Evolutionary conservation across 2,329 filamentous ascomycete genomes (phyloP).

Genomic region (Dactylellina drechsleri): DNA sequence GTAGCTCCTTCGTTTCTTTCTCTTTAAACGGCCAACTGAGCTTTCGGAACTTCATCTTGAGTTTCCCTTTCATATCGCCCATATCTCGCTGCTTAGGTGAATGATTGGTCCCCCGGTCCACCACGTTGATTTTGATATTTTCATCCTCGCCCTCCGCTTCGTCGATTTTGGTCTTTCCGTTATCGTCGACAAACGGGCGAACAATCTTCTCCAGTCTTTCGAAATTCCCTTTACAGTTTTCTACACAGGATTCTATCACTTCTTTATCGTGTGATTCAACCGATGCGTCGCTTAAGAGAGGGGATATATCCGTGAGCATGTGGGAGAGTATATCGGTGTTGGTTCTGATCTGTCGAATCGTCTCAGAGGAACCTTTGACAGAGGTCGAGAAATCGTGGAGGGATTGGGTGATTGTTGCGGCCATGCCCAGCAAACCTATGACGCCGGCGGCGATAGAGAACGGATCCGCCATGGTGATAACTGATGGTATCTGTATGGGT

Average conservation of each 20-base stretch:
- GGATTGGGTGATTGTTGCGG: conserved; percentile 28
- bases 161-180: not conserved
- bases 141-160: not conserved
- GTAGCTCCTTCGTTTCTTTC: conserved; percentile 44
- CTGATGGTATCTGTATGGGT: too few relatives aligned
- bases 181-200: conserved; percentile 19
- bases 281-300: conserved; percentile 35
- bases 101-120: not conserved
- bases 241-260: conserved; percentile 39
- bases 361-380: conserved; percentile 45
- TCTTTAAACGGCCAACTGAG: conserved; percentile 46
- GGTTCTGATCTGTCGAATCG: conserved; percentile 30
- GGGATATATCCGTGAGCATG: conserved; percentile 43
- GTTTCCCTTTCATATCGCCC: conserved; percentile 23
- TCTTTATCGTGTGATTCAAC: conserved; percentile 41
- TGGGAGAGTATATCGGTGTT: conserved; percentile 48
- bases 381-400: conserved; percentile 44
- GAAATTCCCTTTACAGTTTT: conserved; percentile 46
- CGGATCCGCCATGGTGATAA: conserved; percentile 36
- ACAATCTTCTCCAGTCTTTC: conserved; percentile 41
- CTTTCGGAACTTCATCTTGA: conserved; percentile 25
- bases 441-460: conserved; percentile 46
- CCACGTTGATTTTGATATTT: not conserved
- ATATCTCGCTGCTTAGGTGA: conserved; percentile 1
- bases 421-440: conserved; percentile 34